Conservation (phyloP, 2,329 filamentous ascomycete species). For the Hortaea werneckii region DNA sequence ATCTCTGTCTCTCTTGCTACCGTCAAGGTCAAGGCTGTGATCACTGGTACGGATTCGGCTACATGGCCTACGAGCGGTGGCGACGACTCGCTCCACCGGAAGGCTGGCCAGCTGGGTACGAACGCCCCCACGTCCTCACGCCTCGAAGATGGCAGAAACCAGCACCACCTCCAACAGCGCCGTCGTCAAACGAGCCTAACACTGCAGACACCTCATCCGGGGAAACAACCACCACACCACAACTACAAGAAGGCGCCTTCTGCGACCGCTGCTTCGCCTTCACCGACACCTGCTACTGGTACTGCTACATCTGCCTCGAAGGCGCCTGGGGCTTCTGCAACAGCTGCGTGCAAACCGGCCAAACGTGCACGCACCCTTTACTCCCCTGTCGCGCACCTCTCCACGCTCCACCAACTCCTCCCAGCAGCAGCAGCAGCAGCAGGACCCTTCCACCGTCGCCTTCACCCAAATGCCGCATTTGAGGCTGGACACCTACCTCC, state of each 20-base stretch:
- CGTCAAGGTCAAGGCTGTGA: constrained; percentile 64
- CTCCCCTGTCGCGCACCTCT: constrained; percentile 50
- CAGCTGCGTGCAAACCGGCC: constrained; percentile 71
- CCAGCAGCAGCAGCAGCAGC: not conserved
- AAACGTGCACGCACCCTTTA: constrained; percentile 71
- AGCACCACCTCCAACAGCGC: constrained; percentile 28
- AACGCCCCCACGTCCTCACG: constrained; percentile 44
- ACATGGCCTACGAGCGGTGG: constrained; percentile 48
- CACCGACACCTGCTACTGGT: constrained; percentile 81
- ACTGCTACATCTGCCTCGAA: constrained; percentile 73
- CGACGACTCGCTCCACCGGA: constrained; percentile 30
- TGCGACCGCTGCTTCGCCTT: constrained; percentile 65
- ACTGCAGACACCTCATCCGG: constrained; percentile 32
- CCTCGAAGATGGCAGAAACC: constrained; percentile 22
- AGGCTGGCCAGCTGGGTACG: constrained; percentile 31
- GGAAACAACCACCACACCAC: constrained; percentile 21
- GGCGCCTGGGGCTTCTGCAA: constrained; percentile 95
- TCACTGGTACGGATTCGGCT: constrained; percentile 82
- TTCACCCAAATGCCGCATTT: constrained; percentile 23
- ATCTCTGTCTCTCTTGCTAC: constrained; percentile 75
- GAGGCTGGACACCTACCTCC: constrained; percentile 30
- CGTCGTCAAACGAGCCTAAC: constrained; percentile 19
- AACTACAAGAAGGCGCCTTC: constrained; percentile 68
- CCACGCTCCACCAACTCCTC: not conserved
- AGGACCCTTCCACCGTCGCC: constrained; percentile 10